Conservation (phyloP, 2,329 filamentous ascomycete genomes). For the Hymenoscyphus scutula region DNA sequence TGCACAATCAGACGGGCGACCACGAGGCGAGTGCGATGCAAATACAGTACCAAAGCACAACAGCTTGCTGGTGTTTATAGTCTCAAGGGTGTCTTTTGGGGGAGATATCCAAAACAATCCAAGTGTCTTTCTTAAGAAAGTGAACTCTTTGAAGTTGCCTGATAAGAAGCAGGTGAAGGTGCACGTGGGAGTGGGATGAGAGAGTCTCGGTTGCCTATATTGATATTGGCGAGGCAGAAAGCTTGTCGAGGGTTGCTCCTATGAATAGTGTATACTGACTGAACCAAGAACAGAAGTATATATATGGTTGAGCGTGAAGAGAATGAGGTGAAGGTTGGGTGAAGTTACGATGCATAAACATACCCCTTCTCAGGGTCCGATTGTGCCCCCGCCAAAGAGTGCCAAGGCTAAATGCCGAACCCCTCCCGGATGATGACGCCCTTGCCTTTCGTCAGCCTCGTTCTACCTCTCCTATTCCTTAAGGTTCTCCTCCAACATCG, state of each 20-base stretch:
- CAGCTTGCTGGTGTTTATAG: background rate
- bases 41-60: background rate
- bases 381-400: background rate
- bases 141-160: background rate
- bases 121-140: slow-evolving; percentile 6
- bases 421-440: background rate
- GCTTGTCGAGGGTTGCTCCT: background rate
- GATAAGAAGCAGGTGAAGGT: too few species aligned
- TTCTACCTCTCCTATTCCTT: background rate
- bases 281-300: too few species aligned
- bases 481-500: background rate
- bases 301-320: background rate
- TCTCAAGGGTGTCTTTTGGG: background rate
- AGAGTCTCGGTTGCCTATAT: background rate
- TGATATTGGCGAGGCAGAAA: background rate
- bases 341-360: background rate
- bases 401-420: background rate
- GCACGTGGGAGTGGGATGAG: slow-evolving; percentile 5
- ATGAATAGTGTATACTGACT: too few species aligned
- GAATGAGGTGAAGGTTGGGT: background rate
- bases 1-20: background rate
- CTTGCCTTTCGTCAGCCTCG: background rate
- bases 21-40: background rate
- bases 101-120: background rate
- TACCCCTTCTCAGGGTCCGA: background rate